Evolutionary conservation across 1,284 basidiomycete genomes (phyloP).

Genomic region (Naganishia albida): DNA sequence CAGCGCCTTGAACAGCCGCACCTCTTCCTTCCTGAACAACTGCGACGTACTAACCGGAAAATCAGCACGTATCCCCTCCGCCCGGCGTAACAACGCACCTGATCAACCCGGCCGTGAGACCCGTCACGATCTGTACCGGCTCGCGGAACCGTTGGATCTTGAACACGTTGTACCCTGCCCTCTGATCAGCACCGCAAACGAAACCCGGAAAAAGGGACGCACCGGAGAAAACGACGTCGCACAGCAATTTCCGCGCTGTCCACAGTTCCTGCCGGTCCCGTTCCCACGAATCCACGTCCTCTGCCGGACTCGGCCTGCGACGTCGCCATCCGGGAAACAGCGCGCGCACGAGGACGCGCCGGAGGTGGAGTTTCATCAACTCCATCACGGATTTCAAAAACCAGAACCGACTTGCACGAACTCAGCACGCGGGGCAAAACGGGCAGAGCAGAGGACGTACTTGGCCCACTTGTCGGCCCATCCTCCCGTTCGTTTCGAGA

Average conservation of each 20-base stretch:
- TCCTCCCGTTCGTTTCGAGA: conserved; percentile 26
- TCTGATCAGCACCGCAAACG: background rate
- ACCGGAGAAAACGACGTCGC: conserved; percentile 32
- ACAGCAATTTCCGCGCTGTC: conserved; percentile 28
- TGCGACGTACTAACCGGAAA: background rate
- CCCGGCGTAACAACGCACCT: conserved; percentile 2
- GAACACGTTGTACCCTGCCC: conserved; percentile 30
- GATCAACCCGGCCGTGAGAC: conserved; percentile 31
- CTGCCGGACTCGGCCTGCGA: background rate
- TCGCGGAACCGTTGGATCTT: conserved; percentile 17
- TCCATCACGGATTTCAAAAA: conserved; percentile 28
- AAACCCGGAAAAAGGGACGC: background rate
- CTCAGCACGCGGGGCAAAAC: background rate
- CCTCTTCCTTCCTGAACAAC: conserved; percentile 17
- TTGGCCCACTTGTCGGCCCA: conserved; percentile 36
- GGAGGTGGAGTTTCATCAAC: conserved; percentile 25
- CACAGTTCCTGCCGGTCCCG: conserved; percentile 21
- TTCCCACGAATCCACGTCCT: conserved; percentile 14
- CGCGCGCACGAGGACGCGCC: conserved; percentile 12
- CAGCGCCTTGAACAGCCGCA: conserved; percentile 16
- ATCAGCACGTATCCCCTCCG: background rate
- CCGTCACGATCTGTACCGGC: conserved; percentile 29
- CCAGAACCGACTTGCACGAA: conserved; percentile 30
- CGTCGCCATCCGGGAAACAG: background rate
- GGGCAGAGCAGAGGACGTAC: conserved; percentile 6